A percentile compares a stretch with the other conserved stretches of the same genome.
phyloP scores from a whole-genome alignment of 2,329 filamentous ascomycete species.

The Xylaria sp. region DNA sequence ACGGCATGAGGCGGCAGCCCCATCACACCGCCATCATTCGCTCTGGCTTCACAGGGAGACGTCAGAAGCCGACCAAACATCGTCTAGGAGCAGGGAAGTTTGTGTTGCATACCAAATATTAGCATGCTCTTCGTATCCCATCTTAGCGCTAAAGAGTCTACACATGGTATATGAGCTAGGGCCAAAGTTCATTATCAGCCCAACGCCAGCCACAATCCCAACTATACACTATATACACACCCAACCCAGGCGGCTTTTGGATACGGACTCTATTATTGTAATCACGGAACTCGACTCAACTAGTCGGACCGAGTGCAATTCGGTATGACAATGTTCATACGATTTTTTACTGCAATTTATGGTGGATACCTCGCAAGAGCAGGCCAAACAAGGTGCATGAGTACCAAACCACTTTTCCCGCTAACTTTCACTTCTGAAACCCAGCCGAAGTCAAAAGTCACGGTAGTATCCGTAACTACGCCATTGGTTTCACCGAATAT shows the following conservation, averaged over 20 bases:
- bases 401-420: background rate
- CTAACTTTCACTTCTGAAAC: too few species aligned
- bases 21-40: slow-evolving; percentile 26
- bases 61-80: slow-evolving; percentile 21
- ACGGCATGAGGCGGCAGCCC: slow-evolving; percentile 17
- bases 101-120: slow-evolving; percentile 5
- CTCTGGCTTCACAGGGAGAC: slow-evolving; percentile 13
- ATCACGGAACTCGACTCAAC: background rate
- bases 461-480: too few species aligned
- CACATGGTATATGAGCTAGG: slow-evolving; percentile 3
- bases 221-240: slow-evolving; percentile 11
- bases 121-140: slow-evolving; percentile 3
- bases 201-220: background rate
- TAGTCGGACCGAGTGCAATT: slow-evolving; percentile 25
- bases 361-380: background rate
- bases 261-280: slow-evolving; percentile 8
- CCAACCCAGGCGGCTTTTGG: background rate
- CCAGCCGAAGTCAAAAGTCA: too few species aligned
- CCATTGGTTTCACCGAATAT: too few species aligned
- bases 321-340: slow-evolving; percentile 11
- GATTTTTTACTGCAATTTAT: background rate
- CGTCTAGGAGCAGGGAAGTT: slow-evolving; percentile 13
- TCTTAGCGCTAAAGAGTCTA: slow-evolving; percentile 9
- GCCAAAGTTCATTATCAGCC: background rate
- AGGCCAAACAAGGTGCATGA: background rate